Percentiles rank a stretch among this genome's conserved stretches.
phyloP scores from a whole-genome alignment of 2,329 filamentous ascomycete genomes.

The Penicillium sp. region DNA sequence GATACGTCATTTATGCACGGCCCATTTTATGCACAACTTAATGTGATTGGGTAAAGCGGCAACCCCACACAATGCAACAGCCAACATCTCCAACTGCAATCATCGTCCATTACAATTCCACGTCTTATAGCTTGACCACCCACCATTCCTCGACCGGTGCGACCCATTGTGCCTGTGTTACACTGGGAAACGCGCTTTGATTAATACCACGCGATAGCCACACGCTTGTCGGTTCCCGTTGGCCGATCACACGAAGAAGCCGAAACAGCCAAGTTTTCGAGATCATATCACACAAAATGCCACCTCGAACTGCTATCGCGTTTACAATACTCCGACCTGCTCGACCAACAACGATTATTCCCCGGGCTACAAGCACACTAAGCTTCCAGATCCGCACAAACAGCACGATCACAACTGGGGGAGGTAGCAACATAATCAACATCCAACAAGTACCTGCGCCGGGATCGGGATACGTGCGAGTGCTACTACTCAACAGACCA shows the following conservation, averaged over 20 bases:
- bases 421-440: constrained; percentile 51
- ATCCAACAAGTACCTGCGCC: constrained; percentile 73
- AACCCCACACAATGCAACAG: neutral
- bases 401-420: constrained; percentile 32
- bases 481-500: constrained; percentile 84
- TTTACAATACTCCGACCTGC: constrained; percentile 11
- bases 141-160: neutral
- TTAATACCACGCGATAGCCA: neutral
- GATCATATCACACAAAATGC: constrained; percentile 19
- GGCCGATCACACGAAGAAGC: too few relatives aligned
- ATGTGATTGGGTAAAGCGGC: neutral
- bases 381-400: constrained; percentile 18
- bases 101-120: neutral
- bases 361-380: neutral
- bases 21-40: neutral
- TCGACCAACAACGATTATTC: neutral
- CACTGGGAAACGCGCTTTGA: neutral
- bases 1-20: neutral
- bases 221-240: neutral
- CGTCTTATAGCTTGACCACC: neutral
- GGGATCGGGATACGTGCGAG: constrained; percentile 75
- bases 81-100: neutral
- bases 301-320: constrained; percentile 23
- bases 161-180: neutral
- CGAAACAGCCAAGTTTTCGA: neutral